Percentiles rank a stretch among this genome's conserved stretches.
These are phyloP conservation scores for Kodamaea jinghongensis DNA, from an alignment of 805 yeast species.

Conservation along the genomic window DNA sequence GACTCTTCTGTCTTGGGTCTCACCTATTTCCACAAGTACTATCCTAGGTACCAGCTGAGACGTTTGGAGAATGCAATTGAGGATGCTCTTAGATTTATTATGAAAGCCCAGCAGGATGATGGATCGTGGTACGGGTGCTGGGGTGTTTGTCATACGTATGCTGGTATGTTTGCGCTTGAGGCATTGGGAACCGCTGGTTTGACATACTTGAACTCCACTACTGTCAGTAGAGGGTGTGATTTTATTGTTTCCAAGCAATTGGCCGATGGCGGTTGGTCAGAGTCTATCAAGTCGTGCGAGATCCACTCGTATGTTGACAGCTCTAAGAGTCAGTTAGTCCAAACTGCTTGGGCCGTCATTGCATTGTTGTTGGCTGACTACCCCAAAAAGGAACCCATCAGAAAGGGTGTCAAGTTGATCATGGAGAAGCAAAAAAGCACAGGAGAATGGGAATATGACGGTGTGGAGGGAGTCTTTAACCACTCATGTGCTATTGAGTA, in stretches of 20 bases:
- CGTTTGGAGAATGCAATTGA: conserved; percentile 70
- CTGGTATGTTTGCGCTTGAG: conserved; percentile 96
- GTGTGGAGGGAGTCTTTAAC: conserved; percentile 93
- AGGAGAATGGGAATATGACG: conserved; percentile 87
- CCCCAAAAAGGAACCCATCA: conserved; percentile 64
- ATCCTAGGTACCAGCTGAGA: conserved; percentile 57
- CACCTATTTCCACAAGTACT: conserved; percentile 67
- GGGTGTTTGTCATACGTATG: conserved; percentile 96
- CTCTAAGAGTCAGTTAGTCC: conserved; percentile 68
- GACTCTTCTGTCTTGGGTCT: conserved; percentile 92
- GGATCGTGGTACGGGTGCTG: conserved; percentile 99
- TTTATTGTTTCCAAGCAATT: conserved; percentile 74
- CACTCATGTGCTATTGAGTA: conserved; percentile 90
- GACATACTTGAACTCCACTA: conserved; percentile 56
- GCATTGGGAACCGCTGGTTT: conserved; percentile 74
- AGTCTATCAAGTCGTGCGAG: conserved; percentile 87
- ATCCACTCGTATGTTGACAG: conserved; percentile 70
- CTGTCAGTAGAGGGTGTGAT: conserved; percentile 78
- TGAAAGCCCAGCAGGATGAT: conserved; percentile 62
- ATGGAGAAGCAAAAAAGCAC: conserved; percentile 62
- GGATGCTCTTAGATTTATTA: conserved; percentile 72
- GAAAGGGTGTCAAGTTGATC: conserved; percentile 59
- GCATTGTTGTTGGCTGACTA: conserved; percentile 78
- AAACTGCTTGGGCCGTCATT: conserved; percentile 89
- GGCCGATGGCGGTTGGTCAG: conserved; percentile 97